Conservation (phyloP, 768 basidiomycete genomes). For the Trametes coccinea region DNA sequence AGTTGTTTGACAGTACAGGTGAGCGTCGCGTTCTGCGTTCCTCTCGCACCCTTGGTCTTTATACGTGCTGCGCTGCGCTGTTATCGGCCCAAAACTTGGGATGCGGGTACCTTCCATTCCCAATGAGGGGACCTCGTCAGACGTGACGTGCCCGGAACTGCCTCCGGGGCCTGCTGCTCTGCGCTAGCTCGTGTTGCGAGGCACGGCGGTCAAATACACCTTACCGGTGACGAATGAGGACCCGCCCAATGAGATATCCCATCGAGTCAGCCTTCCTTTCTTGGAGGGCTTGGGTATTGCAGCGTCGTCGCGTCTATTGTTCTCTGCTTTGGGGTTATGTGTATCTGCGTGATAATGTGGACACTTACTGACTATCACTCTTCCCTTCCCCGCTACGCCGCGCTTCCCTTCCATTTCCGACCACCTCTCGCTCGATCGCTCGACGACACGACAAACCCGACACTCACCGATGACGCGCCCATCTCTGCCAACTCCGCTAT, state of each 20-base stretch:
- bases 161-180: neutral
- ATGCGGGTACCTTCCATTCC: neutral
- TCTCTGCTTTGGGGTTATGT: neutral
- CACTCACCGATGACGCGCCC: neutral
- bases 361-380: constrained; percentile 8
- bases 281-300: neutral
- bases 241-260: neutral
- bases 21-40: constrained; percentile 25
- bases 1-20: constrained; percentile 80
- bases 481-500: neutral
- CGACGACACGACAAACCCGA: neutral
- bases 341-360: neutral
- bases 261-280: neutral
- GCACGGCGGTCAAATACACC: neutral
- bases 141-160: neutral
- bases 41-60: neutral
- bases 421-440: neutral
- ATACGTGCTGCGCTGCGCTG: neutral
- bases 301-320: no score
- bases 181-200: neutral
- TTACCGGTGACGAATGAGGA: constrained; percentile 2
- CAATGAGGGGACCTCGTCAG: constrained; percentile 7
- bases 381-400: neutral
- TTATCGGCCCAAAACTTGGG: neutral
- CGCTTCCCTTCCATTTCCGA: constrained; percentile 1